Conservation (phyloP, 257 asterid species). For the Solanum chaucha region DNA sequence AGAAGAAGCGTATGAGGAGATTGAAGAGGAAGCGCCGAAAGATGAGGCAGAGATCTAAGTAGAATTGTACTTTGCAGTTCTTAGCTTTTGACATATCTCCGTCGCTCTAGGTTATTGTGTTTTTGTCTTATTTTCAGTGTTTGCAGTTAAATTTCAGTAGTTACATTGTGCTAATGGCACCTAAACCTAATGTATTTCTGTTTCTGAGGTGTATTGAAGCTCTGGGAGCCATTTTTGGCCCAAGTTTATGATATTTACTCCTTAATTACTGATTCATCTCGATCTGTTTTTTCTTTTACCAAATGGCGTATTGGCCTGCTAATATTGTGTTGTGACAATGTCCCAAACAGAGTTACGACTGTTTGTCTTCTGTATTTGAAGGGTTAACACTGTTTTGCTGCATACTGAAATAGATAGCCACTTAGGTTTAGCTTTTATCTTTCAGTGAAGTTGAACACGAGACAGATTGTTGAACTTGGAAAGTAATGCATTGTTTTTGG, state of each 20-base stretch:
- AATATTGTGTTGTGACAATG: background rate
- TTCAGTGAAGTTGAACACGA: background rate
- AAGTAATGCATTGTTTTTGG: background rate
- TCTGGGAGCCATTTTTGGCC: background rate
- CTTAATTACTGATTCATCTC: background rate
- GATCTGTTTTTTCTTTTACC: background rate
- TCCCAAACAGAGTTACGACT: background rate
- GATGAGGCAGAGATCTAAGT: constrained; percentile 55
- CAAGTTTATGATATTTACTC: background rate
- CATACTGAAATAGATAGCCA: background rate
- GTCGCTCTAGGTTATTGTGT: background rate
- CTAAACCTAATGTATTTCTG: background rate
- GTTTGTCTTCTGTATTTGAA: background rate
- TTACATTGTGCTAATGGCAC: background rate
- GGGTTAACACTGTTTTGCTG: background rate
- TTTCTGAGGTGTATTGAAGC: background rate
- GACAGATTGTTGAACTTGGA: background rate
- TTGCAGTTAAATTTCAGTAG: background rate
- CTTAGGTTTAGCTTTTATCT: background rate
- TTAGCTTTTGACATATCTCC: background rate
- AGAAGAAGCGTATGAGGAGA: constrained; percentile 61
- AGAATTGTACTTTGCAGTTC: background rate
- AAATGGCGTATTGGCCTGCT: background rate
- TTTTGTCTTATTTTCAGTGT: background rate
- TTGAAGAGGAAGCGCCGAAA: constrained; percentile 55